Evolutionary conservation across 169 alveolate species (phyloP).

Genomic region (Eimeria necatrix): DNA sequence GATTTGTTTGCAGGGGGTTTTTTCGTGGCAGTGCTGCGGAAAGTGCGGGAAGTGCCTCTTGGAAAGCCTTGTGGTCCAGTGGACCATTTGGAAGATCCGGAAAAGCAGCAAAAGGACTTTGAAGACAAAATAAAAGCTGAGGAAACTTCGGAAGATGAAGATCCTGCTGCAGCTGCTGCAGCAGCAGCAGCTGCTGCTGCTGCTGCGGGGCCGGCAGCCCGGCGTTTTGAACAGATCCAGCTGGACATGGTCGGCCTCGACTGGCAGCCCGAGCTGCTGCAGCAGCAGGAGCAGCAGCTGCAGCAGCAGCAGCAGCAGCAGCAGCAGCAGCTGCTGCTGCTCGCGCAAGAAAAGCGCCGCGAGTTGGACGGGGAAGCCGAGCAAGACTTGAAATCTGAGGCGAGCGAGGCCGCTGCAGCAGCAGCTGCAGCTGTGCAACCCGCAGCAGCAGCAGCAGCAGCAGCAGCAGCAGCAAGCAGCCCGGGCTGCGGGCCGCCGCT

Average conservation of each 20-base stretch:
- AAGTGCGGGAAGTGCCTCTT: constrained; percentile 46
- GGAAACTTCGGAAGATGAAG: neutral
- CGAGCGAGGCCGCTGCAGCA: neutral
- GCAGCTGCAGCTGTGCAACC: neutral
- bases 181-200: neutral
- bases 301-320: constrained; percentile 38
- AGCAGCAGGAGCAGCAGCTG: constrained; percentile 54
- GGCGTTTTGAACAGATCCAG: constrained; percentile 56
- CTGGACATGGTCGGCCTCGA: constrained; percentile 57
- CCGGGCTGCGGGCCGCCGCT: neutral
- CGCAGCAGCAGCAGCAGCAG: neutral
- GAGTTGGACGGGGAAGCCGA: neutral
- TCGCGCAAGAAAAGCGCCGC: neutral
- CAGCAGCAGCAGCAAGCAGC: neutral
- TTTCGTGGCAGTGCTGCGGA: constrained; percentile 91
- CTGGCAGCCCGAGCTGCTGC: constrained; percentile 3
- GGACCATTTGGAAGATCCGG: neutral
- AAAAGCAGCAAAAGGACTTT: neutral
- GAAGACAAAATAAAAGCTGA: neutral
- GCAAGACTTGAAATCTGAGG: neutral
- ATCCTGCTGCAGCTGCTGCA: neutral
- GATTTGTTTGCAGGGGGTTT: constrained; percentile 90
- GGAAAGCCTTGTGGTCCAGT: neutral
- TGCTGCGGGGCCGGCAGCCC: neutral
- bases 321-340: constrained; percentile 53